These are phyloP conservation scores for Mycena leptocephala DNA, from an alignment of 768 basidiomycete species.

Conservation along the genomic window DNA sequence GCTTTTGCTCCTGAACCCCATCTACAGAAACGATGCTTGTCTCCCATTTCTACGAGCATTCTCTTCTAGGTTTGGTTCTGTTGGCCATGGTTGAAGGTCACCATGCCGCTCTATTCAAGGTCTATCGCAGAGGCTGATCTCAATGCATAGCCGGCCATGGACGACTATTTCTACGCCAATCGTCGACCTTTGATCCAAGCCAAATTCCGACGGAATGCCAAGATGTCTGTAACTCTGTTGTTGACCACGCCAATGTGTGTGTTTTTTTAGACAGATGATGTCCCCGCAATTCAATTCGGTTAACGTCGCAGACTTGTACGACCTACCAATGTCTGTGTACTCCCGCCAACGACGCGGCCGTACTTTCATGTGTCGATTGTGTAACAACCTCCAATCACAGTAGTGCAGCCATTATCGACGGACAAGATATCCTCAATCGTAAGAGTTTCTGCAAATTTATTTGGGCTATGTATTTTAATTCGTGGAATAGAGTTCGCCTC, in stretches of 20 bases:
- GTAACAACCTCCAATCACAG: slow-evolving; percentile 37
- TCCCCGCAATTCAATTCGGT: slow-evolving; percentile 26
- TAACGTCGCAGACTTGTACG: slow-evolving; percentile 56
- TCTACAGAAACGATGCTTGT: neutral
- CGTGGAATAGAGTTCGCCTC: slow-evolving; percentile 10
- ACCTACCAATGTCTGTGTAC: slow-evolving; percentile 46
- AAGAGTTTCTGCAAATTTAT: slow-evolving; percentile 8
- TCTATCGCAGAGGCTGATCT: neutral
- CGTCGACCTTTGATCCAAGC: slow-evolving; percentile 23
- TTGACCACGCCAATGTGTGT: slow-evolving; percentile 23
- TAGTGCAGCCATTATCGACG: slow-evolving; percentile 22
- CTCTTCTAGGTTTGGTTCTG: neutral
- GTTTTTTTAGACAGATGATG: neutral
- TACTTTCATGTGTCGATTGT: slow-evolving; percentile 53
- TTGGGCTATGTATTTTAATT: neutral
- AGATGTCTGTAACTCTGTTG: neutral
- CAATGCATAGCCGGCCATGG: neutral
- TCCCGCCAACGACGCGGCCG: slow-evolving; percentile 34
- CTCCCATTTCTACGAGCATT: neutral
- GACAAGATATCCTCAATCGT: slow-evolving; percentile 46
- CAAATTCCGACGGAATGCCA: slow-evolving; percentile 25
- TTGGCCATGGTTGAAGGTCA: neutral
- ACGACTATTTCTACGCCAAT: slow-evolving; percentile 4
- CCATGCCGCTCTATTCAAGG: neutral
- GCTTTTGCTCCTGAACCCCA: neutral